A percentile compares a stretch with the other conserved stretches of the same genome.
Conservation (phyloP, 176 grass and related monocot genomes). For the Hordeum marinum region DNA sequence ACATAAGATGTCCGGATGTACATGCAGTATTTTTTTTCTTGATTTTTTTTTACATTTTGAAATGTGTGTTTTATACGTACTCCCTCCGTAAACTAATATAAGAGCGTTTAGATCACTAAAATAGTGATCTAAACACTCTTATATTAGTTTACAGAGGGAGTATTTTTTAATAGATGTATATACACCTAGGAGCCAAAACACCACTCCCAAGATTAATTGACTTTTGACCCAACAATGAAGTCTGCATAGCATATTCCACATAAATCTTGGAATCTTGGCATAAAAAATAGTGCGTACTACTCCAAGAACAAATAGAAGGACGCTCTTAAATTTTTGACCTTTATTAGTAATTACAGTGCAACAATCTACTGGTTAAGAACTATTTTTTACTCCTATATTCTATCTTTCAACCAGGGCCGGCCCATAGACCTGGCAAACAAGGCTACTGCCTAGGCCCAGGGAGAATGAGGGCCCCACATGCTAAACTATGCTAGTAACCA, state of each 20-base stretch:
- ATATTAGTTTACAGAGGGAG: too few species aligned
- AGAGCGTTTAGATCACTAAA: too few species aligned
- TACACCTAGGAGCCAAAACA: too few species aligned
- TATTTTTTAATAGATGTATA: too few species aligned
- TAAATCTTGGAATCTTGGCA: slow-evolving; percentile 19
- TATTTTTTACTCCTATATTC: neutral
- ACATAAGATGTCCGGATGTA: too few species aligned
- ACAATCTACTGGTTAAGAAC: slow-evolving; percentile 5
- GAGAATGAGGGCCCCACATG: neutral
- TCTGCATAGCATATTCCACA: neutral
- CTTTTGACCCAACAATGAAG: slow-evolving; percentile 16
- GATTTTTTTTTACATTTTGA: too few species aligned
- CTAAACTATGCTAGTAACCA: neutral
- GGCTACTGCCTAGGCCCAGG: neutral
- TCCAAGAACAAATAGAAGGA: neutral
- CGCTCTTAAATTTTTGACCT: neutral
- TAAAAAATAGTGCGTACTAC: neutral
- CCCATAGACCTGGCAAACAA: neutral
- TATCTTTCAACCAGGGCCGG: neutral
- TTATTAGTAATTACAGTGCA: neutral
- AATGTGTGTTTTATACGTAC: too few species aligned
- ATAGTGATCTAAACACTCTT: too few species aligned
- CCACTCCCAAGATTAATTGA: neutral
- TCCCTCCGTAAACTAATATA: too few species aligned
- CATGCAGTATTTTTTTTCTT: too few species aligned